Base-by-base conservation (phyloP, 2,329 filamentous ascomycete species). In the Xylaria arbuscula region DNA sequence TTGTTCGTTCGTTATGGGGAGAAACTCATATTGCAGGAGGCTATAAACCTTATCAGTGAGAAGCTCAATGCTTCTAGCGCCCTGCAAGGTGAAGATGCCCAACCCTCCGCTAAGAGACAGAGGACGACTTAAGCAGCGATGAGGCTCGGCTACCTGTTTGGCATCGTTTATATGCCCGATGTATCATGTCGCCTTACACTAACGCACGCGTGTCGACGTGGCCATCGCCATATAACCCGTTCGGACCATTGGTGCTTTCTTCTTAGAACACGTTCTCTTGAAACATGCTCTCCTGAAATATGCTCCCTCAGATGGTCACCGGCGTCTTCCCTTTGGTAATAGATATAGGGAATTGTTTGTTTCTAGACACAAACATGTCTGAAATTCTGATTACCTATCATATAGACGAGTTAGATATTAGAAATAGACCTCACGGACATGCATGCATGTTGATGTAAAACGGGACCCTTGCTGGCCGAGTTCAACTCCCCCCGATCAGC, bases 1-100 rank as follows among this genome's bases (percentile, higher is more conserved):
- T 75, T 89, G 24, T 81, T 87, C 59, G 90, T 94, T 42, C 86
- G 92, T 67, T 80, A 90, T 2, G 92, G 92, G 15, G 92, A 95
- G 80, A 93, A 93, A 78, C 84, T 85, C 72, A 82, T 94, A 6
- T 76, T 94, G 28, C 80, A 83, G 64, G 84, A 88, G 74, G 83
- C 89, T 1, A 82, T 86, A 67, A 72, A 69, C 11, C 73, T 79
- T 15, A 70, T 79, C 56, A 79, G 78, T 71, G 76, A 74, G 42
- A 77, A 74, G 62, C 56, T 77, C 17, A 70, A 69, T 17, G 67
- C 70, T 24, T 38, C 76, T 17, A 56, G 64, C 17, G 64, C 60
- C 40, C n/a, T 59, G 28, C 64, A 67, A 7, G 62, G 58, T 22
- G 70, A 72, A 3, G 72, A 72, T 5, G 38, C 56, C 11, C 75